These are phyloP conservation scores for Globisporangium splendens DNA, from an alignment of 352 stramenopile species.

Conservation along the genomic window DNA sequence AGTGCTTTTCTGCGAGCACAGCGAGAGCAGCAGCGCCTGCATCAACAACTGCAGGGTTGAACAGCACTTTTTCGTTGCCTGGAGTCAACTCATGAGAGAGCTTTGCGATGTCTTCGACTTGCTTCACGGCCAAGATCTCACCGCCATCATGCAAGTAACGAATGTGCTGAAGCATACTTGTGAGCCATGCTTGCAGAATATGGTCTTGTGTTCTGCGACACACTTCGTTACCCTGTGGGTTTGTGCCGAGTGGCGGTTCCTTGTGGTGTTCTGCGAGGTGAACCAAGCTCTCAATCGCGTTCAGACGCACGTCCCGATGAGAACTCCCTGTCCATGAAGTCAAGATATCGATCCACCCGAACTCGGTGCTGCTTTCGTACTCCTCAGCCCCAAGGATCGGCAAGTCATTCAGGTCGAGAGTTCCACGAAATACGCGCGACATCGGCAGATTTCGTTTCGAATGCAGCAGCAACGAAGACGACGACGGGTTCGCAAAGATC, in stretches of 20 bases:
- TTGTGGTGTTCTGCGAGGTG: constrained; percentile 47
- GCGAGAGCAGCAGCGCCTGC: constrained; percentile 63
- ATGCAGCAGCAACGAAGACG: constrained; percentile 41
- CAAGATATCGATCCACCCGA: constrained; percentile 81
- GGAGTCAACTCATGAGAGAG: constrained; percentile 73
- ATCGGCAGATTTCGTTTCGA: constrained; percentile 62
- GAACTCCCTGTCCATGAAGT: constrained; percentile 65
- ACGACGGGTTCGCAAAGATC: constrained; percentile 25
- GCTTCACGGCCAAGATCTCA: constrained; percentile 68
- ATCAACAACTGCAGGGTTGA: constrained; percentile 67
- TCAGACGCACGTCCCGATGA: constrained; percentile 47
- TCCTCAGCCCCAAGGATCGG: constrained; percentile 71
- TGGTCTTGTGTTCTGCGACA: constrained; percentile 29
- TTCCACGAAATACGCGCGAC: constrained; percentile 52
- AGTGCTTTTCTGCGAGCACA: constrained; percentile 61
- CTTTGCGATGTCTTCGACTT: constrained; percentile 74
- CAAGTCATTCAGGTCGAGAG: constrained; percentile 62
- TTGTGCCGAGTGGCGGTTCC: not conserved
- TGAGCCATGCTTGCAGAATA: constrained; percentile 77
- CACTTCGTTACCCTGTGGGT: not conserved
- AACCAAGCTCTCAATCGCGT: constrained; percentile 66
- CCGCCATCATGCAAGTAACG: constrained; percentile 46
- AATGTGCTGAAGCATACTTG: constrained; percentile 71
- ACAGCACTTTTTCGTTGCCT: constrained; percentile 69
- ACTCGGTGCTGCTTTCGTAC: constrained; percentile 68